Evolutionary conservation across 2,329 filamentous ascomycete genomes (phyloP).

Genomic region (Escovopsis sp.): DNA sequence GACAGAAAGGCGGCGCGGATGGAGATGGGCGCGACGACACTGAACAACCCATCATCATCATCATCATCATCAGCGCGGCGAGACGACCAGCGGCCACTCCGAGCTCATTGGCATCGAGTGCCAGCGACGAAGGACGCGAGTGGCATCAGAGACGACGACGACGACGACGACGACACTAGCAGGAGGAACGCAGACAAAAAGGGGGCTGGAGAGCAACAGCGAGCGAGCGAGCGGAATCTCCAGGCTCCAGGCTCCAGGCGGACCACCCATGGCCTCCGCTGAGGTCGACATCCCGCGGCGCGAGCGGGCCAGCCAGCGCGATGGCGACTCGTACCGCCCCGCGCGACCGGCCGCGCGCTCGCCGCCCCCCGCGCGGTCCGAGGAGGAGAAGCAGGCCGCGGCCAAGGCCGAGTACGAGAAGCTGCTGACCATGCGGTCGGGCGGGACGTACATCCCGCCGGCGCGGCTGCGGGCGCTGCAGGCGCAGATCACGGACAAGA

Average conservation of each 20-base stretch:
- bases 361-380: conserved; percentile 35
- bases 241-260: too few relatives aligned
- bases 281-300: conserved; percentile 26
- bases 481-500: conserved; percentile 93
- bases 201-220: too few relatives aligned
- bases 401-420: conserved; percentile 91
- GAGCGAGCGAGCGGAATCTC: too few relatives aligned
- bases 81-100: too few relatives aligned
- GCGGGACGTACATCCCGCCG: conserved; percentile 92
- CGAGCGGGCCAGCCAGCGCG: conserved; percentile 20
- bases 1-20: not conserved
- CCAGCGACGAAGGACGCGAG: too few relatives aligned
- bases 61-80: too few relatives aligned
- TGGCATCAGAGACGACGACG: too few relatives aligned
- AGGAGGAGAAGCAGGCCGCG: conserved; percentile 73
- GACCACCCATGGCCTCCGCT: conserved; percentile 34
- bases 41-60: too few relatives aligned
- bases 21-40: too few relatives aligned
- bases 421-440: conserved; percentile 80
- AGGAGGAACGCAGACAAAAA: too few relatives aligned
- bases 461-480: conserved; percentile 82
- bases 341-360: conserved; percentile 18
- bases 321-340: conserved; percentile 34
- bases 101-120: too few relatives aligned
- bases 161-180: too few relatives aligned